phyloP scores from a whole-genome alignment of 2,329 filamentous ascomycete species.

The Hymenoscyphus scutula region DNA sequence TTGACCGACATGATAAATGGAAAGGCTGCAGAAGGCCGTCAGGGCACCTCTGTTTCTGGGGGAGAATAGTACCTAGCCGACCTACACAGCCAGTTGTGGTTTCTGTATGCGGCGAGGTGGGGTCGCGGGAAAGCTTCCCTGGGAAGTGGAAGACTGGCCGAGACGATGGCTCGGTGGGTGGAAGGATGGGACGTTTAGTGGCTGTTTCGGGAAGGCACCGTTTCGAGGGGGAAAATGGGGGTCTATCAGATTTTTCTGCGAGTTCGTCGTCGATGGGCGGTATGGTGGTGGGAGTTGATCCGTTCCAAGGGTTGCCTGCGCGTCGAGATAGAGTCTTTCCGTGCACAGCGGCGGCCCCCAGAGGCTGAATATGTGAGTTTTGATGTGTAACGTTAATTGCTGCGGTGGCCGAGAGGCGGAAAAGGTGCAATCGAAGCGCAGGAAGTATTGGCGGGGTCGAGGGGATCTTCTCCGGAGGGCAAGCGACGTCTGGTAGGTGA shows the following conservation, averaged over 20 bases:
- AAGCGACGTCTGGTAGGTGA: no score
- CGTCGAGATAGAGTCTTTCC: neutral
- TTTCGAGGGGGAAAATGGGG: neutral
- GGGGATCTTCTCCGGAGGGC: no score
- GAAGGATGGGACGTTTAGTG: neutral
- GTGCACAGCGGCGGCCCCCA: neutral
- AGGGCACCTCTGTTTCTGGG: neutral
- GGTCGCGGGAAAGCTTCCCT: conserved; percentile 13
- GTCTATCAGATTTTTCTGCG: neutral
- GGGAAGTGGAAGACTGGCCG: neutral
- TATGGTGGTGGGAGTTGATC: neutral
- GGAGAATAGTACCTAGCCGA: neutral
- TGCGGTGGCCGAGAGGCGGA: neutral
- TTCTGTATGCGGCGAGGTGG: conserved; percentile 14
- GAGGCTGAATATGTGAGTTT: neutral
- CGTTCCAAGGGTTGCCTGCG: neutral
- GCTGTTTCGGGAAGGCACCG: conserved; percentile 4
- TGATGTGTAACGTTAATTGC: neutral
- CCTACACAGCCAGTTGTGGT: conserved; percentile 3
- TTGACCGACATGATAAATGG: conserved; percentile 15
- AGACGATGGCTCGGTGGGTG: conserved; percentile 5
- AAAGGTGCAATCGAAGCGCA: no score
- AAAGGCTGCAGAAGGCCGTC: conserved; percentile 5
- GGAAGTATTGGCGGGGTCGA: no score
- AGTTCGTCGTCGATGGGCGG: neutral